These are phyloP conservation scores for Diaporthe citrichinensis DNA, from an alignment of 2,329 filamentous ascomycete species.

Conservation along the genomic window DNA sequence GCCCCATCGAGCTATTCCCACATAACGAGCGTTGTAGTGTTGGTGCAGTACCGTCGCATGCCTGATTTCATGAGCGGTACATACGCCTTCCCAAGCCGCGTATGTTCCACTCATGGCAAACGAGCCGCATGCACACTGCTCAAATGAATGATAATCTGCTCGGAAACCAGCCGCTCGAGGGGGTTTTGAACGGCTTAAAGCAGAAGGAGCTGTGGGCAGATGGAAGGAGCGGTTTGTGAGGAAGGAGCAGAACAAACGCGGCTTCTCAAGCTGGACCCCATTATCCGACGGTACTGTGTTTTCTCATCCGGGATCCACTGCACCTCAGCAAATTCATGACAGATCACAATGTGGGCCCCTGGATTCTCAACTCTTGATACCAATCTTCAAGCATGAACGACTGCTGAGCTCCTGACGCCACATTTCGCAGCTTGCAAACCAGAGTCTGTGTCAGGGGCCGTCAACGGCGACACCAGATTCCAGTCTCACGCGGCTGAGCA, in stretches of 20 bases:
- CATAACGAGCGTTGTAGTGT: too few species aligned
- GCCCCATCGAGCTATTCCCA: too few species aligned
- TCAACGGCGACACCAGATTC: background rate
- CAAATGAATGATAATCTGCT: background rate
- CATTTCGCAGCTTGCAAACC: background rate
- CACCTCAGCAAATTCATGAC: background rate
- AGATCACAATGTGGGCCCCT: background rate
- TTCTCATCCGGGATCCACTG: background rate
- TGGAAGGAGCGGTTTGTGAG: background rate
- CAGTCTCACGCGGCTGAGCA: background rate
- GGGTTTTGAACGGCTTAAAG: background rate
- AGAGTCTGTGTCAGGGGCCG: background rate
- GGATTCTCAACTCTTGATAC: background rate
- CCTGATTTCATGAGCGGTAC: background rate
- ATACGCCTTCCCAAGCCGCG: background rate
- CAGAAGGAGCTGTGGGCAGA: background rate
- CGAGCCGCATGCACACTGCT: too few species aligned
- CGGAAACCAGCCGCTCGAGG: background rate
- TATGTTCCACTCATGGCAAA: background rate
- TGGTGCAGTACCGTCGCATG: too few species aligned
- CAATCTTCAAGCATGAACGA: background rate
- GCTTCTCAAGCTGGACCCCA: background rate
- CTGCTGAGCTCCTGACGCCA: background rate
- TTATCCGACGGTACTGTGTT: too few species aligned
- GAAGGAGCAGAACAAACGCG: background rate